Base-by-base conservation (phyloP, 2,329 filamentous ascomycete species). In the Shiraia bambusicola region DNA sequence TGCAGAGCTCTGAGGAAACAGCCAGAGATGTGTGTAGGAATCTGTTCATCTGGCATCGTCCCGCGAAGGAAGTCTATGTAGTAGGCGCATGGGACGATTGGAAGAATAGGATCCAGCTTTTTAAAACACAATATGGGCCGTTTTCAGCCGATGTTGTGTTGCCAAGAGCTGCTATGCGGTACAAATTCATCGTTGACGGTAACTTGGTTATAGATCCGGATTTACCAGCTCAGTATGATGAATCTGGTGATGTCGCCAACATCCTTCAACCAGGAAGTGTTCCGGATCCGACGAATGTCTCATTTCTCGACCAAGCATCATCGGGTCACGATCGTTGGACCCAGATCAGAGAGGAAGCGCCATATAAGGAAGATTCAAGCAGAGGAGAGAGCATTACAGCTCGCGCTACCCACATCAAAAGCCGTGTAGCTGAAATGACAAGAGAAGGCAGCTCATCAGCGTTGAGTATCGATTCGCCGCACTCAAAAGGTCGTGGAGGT, bases 171-270 rank as follows among this genome's bases (percentile, higher is more conserved):
- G 11, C 22, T 22, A 38, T 28, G 3, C 9, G n/a, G 14, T 38
- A 22, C 17, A 31, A 32, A 14, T 38, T 31, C 17, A 11, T 38
- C 17, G 36, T 31, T 19, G 36, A 38, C 17, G 36, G 15, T 14
- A 17, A 13, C 3, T 29, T 15, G 35, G 8, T 25, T 16, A 2
- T 38, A n/a, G 9, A 31, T 15, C n/a, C 19, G 2, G 12, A 6
- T 3, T 14, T 27, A 14, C 24, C 8, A 28, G 19, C 13, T 2
- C 25, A 36, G 25, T 9, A 16, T 5, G n/a, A 36, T n/a, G 34
- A 10, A 22, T 9, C 9, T 8, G 34, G 25, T 6, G 4, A 11
- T 28, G 6, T 28, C 10, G 19, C 16, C 7, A 28, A 36, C 13
- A 10, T 36, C 2, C 19, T 34, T n/a, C 14, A 14, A 9, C 13